Evolutionary conservation across 1,139 yeast genomes (phyloP), one percentile per base, ranked within the genome.

Genomic region (Magnusiomyces paraingens): DNA sequence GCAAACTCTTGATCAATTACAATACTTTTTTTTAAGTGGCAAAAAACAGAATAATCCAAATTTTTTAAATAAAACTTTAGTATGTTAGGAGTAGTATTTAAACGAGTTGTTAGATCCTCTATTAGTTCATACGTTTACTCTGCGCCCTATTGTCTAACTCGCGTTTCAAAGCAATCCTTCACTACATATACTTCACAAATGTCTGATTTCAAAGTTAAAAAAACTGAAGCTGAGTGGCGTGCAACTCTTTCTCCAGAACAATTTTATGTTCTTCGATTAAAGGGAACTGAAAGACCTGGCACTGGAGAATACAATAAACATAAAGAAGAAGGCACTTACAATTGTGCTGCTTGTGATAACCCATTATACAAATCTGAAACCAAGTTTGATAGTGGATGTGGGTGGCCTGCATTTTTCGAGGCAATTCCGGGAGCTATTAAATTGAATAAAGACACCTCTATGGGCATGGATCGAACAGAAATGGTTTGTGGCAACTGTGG

Each of bases 341-440:
- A 75, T 54, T 93, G 99, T 72, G 97, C 86, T 0, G 98, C 84
- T 11, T 93, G 99, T 68, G 78, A 76, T 50, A 74, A 79, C 49
- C 96, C 97, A 8, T 72, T 93, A 43, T 93, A 93, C 70, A 78
- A 78, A 59, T 83, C 96, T 39, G 75, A 77, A 47, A 79, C 96
- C 14, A 93, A 93, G 70, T 93, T 94, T 64, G 82, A 84, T 56
- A 81, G 95, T 20, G 90, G 89, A 54, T 93, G 99, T 70, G 99
- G 99, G 2, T 93, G 99, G 99, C 99, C 99, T 0, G 90, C 97
- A 0, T 93, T 93, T 70, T 91, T 84, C 67, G 85, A 87, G 55
- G 96, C 95, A 3, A 73, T 91, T 51, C 95, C 96, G 0, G 91
- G 90, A 0, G 77, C 96, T 1, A 76, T 93, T 48, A 77, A 70